Evolutionary conservation across 2,329 filamentous ascomycete genomes (phyloP), one percentile per base, ranked within the genome.

Genomic region (Lasiodiplodia sp.): DNA sequence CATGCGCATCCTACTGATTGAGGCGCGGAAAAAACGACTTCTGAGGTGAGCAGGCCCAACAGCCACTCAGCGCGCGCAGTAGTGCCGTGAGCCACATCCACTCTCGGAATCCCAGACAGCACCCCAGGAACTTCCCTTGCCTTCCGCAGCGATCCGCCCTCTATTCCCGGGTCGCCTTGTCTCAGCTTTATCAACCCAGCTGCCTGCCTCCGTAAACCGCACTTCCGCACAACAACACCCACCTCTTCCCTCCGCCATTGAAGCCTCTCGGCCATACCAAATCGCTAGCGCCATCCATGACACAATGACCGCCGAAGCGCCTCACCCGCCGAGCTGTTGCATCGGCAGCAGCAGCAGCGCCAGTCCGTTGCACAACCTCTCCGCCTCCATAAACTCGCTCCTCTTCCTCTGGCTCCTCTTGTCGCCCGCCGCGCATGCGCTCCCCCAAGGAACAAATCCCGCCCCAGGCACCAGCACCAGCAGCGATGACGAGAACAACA

Each of bases 361-460:
- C 44, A 47, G 12, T 14, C 44, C 31, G 40, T 44, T n/a, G 34
- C 40, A 23, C 58, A 40, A 21, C 34, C 25, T 25, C 1, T 25
- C 58, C 16, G 18, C 47, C 31, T 34, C 37, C 31, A 23, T 11
- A 14, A 63, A 51, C 23, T 21, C 68, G 14, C 64, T 72, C 25
- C n/a, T 70, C 69, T 68, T 66, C 51, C 68, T 71, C 65, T 62
- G 28, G 34, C 18, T 69, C 12, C 60, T 71, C 53, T 37, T 21
- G 18, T 18, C 69, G 87, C 87, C 67, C 7, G 63, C 72, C 1
- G 79, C 44, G 18, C 44, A 79, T 64, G 74, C 67, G n/a, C 71
- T 75, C 31, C 55, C n/a, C 44, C 69, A 31, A 69, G 71, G 44
- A 18, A 47, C 23, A 52, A 66, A 18, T 70, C 66, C 12, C 47